Evolutionary conservation across 1,139 yeast species (phyloP).

Genomic region (Candida smagusa): DNA sequence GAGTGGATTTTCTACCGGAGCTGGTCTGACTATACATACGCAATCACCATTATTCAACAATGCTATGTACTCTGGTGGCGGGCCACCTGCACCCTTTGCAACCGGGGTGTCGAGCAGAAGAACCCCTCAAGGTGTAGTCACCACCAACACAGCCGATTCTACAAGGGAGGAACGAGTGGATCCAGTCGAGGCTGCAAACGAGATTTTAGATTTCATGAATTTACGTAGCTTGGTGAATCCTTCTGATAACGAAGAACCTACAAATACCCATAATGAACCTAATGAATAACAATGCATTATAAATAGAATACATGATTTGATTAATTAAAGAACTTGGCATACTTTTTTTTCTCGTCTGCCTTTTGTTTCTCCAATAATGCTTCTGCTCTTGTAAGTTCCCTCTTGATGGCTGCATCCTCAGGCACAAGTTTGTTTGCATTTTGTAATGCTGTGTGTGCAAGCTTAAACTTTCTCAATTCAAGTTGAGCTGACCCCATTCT

Average conservation of each 20-base stretch:
- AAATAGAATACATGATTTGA: slow-evolving; percentile 5
- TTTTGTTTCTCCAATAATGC: slow-evolving; percentile 37
- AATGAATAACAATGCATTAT: not conserved
- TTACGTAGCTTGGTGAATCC: slow-evolving; percentile 20
- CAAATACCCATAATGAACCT: slow-evolving; percentile 1
- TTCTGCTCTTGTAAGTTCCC: slow-evolving; percentile 42
- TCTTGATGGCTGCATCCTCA: slow-evolving; percentile 46
- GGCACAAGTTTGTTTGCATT: slow-evolving; percentile 46
- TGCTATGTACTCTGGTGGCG: not conserved
- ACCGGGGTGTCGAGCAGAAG: slow-evolving; percentile 53
- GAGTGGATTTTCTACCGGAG: slow-evolving; percentile 2
- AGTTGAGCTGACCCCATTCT: slow-evolving; percentile 54
- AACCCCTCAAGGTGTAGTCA: slow-evolving; percentile 46
- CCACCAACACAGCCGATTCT: slow-evolving; percentile 14
- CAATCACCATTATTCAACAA: slow-evolving; percentile 1
- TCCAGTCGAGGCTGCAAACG: slow-evolving; percentile 9
- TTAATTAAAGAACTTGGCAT: slow-evolving; percentile 53
- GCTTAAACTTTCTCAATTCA: slow-evolving; percentile 43
- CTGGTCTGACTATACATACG: not conserved
- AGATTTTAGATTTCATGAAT: slow-evolving; percentile 26
- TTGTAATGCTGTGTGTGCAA: slow-evolving; percentile 46
- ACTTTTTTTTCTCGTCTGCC: slow-evolving; percentile 48
- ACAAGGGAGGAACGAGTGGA: slow-evolving; percentile 5
- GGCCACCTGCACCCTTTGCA: slow-evolving; percentile 33
- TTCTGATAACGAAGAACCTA: slow-evolving; percentile 2